Evolutionary conservation across 129 eudicot genomes (phyloP).

Genomic region (Chrysanthemum seticuspe): DNA sequence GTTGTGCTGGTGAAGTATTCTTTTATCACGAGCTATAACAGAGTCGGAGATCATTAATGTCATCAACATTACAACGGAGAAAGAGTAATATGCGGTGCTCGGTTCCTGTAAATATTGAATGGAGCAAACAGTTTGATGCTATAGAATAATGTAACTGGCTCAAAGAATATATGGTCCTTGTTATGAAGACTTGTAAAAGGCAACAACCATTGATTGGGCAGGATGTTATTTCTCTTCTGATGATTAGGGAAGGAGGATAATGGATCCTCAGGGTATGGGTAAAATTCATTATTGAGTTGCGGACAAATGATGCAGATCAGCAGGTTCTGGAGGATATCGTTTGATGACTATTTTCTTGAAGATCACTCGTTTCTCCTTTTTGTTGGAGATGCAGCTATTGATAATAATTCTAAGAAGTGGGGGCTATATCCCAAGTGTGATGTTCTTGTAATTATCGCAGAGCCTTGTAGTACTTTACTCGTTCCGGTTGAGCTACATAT

Average conservation of each 20-base stretch:
- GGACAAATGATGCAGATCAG: conserved; percentile 10
- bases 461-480: conserved; percentile 19
- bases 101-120: not conserved
- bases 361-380: not conserved
- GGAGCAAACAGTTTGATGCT: conserved; percentile 3
- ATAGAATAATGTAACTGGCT: not conserved
- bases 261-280: conserved; percentile 15
- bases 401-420: conserved; percentile 10
- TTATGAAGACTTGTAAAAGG: conserved; percentile 18
- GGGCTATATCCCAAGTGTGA: not conserved
- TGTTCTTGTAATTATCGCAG: not conserved
- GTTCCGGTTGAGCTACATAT: not conserved
- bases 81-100: conserved; percentile 17
- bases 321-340: conserved; percentile 13
- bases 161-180: not conserved
- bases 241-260: not conserved
- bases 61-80: conserved; percentile 24
- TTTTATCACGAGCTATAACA: not conserved
- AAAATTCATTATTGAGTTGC: conserved; percentile 11
- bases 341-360: conserved; percentile 1
- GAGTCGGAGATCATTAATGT: conserved; percentile 19
- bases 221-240: not conserved
- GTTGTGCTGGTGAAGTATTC: not conserved
- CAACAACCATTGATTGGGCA: not conserved
- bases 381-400: conserved; percentile 22